These are phyloP conservation scores for Triglochin maritima DNA, from an alignment of 106 monocot genomes.

Conservation along the genomic window DNA sequence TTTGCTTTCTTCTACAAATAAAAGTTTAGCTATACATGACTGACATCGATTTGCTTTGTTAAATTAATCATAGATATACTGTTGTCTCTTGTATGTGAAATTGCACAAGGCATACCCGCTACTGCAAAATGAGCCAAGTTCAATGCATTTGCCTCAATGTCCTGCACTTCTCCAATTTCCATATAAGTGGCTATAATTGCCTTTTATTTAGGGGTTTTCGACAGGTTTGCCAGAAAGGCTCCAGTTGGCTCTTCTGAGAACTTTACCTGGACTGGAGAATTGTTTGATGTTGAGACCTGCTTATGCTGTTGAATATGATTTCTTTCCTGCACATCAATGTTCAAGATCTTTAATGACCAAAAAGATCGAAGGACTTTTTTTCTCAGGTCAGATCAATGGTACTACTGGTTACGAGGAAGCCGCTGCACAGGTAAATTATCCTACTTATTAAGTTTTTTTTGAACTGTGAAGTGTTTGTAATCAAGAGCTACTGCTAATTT, in stretches of 20 bases:
- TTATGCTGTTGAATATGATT: conserved; percentile 99
- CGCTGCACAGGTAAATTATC: conserved; percentile 72
- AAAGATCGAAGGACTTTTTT: conserved; percentile 85
- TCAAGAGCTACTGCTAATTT: too few relatives aligned
- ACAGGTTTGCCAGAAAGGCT: conserved; percentile 95
- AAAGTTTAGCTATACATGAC: neutral
- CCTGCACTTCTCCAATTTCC: neutral
- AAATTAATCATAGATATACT: too few relatives aligned
- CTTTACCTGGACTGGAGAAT: conserved; percentile 88
- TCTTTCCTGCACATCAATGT: conserved; percentile 85
- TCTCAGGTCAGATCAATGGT: conserved; percentile 98
- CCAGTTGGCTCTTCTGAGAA: conserved; percentile 78
- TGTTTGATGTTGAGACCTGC: conserved; percentile 94
- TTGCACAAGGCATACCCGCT: too few relatives aligned
- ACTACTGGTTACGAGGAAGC: conserved; percentile 99
- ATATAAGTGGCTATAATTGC: conserved; percentile 10
- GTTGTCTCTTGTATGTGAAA: too few relatives aligned
- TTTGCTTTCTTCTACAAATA: neutral
- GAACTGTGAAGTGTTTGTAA: too few relatives aligned
- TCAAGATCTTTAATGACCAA: conserved; percentile 98
- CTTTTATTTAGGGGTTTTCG: conserved; percentile 76
- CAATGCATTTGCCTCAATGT: too few relatives aligned
- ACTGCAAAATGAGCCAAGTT: too few relatives aligned
- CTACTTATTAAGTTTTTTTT: too few relatives aligned
- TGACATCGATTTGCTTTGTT: too few relatives aligned